Evolutionary conservation across 2,329 filamentous ascomycete species (phyloP), one percentile per base, ranked within the genome.

Genomic region (Phyllosticta citribraziliensis): DNA sequence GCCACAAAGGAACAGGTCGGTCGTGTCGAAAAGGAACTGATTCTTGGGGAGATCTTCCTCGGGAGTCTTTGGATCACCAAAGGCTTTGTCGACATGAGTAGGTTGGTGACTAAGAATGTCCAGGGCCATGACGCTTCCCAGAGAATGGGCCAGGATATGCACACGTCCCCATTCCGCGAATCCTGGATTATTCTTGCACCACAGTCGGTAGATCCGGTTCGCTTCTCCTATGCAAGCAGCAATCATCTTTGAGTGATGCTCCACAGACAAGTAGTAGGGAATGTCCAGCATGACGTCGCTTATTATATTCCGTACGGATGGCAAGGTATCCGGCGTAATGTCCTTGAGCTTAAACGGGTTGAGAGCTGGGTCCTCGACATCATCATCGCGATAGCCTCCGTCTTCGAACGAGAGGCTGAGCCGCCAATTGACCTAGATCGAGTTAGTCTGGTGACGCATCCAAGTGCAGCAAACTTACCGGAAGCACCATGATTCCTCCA

Each of bases 211-310:
- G n/a, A 99, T 89, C 5, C 93, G 84, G 69, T 99, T 99, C 8
- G 94, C 93, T 76, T 99, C 94, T 62, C 82, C 83, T 51, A 96
- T 87, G 55, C 97, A 86, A 1, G 94, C 92, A 52, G 87, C 82
- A 57, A 96, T 88, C 92, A 99, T 97, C 73, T 91, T 96, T 3
- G 87, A 84, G 69, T 97, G 96, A 75, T 97, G 93, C 61, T 74
- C 69, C 63, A 95, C 89, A 0, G 93, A 97, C 76, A 99, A 87
- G 75, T 97, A 99, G 71, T 96, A 97, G 0, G 94, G 94, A 56
- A 99, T 93, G 71, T 99, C 94, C 56, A 97, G 87, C 91, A 99
- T 97, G 67, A 99, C 91, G 72, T 99, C 94, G 52, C 89, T 95
- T 64, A 99, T 95, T 70, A 99, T 85, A 69, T 88, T 90, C 54